These are phyloP conservation scores for Yamadazyma spencermartinsiae DNA, from an alignment of 1,139 yeast genomes.

Conservation along the genomic window DNA sequence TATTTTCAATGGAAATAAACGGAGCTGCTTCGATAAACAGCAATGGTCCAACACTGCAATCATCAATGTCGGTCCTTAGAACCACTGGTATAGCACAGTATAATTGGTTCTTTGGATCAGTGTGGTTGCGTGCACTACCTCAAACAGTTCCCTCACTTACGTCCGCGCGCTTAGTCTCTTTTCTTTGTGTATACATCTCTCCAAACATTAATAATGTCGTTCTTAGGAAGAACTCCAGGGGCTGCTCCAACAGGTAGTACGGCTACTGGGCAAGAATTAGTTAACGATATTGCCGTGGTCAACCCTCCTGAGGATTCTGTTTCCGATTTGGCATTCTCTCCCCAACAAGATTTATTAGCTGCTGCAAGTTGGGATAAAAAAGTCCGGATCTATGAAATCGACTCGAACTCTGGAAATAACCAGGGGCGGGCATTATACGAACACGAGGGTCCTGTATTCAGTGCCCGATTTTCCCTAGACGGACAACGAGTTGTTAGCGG, in stretches of 20 bases:
- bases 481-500: constrained; percentile 90
- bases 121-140: too few species aligned
- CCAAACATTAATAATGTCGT: constrained; percentile 21
- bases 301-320: constrained; percentile 93
- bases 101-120: too few species aligned
- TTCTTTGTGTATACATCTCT: too few species aligned
- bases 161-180: too few species aligned
- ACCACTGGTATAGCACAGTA: too few species aligned
- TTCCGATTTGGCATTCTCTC: constrained; percentile 86
- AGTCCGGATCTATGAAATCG: constrained; percentile 88
- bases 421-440: constrained; percentile 90
- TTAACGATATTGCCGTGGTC: constrained; percentile 72
- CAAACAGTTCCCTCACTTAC: too few species aligned
- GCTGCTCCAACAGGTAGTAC: constrained; percentile 23
- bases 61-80: too few species aligned
- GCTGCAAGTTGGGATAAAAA: constrained; percentile 96
- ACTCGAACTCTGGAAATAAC: constrained; percentile 60
- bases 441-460: constrained; percentile 85
- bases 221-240: constrained; percentile 22
- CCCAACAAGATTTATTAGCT: constrained; percentile 80
- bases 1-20: too few species aligned
- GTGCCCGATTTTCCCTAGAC: constrained; percentile 80
- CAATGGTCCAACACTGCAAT: too few species aligned
- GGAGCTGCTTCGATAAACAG: too few species aligned
- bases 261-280: constrained; percentile 67